These are phyloP conservation scores for Sarocladiaceae sp. DNA, from an alignment of 2,329 filamentous ascomycete species.

Conservation along the genomic window DNA sequence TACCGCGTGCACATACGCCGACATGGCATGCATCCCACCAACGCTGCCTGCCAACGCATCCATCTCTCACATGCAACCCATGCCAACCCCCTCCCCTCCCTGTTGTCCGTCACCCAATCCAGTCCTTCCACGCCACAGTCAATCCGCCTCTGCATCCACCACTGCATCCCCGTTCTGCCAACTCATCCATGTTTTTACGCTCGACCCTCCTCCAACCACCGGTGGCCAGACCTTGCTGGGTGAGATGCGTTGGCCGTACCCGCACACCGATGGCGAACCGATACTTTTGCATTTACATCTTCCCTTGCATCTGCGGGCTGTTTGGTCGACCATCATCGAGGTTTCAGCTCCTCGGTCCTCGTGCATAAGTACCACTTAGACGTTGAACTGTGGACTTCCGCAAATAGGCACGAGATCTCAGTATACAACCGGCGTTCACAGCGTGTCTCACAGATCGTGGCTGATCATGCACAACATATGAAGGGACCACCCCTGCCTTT, in stretches of 20 bases:
- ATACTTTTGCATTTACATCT: too few species aligned
- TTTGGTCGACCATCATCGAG: too few species aligned
- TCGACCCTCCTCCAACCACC: background rate
- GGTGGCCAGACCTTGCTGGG: background rate
- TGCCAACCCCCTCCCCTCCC: slow-evolving; percentile 1
- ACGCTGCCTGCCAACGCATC: slow-evolving; percentile 4
- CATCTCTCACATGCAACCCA: slow-evolving; percentile 8
- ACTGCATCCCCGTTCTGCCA: background rate
- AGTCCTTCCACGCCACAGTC: slow-evolving; percentile 6
- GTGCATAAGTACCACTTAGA: background rate
- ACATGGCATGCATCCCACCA: background rate
- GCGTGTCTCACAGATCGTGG: slow-evolving; percentile 5
- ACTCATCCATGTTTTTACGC: background rate
- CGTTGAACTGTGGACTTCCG: background rate
- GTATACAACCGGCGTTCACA: background rate
- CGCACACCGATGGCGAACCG: background rate
- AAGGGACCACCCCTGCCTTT: background rate
- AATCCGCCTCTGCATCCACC: slow-evolving; percentile 1
- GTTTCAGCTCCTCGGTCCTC: background rate
- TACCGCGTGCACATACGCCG: too few species aligned
- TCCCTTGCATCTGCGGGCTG: too few species aligned
- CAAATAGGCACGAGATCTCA: background rate
- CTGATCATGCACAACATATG: slow-evolving; percentile 10
- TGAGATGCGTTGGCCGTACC: slow-evolving; percentile 2
- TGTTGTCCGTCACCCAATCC: slow-evolving; percentile 1